These are phyloP conservation scores for Microcera coccophila DNA, from an alignment of 2,329 filamentous ascomycete genomes.

Conservation along the genomic window DNA sequence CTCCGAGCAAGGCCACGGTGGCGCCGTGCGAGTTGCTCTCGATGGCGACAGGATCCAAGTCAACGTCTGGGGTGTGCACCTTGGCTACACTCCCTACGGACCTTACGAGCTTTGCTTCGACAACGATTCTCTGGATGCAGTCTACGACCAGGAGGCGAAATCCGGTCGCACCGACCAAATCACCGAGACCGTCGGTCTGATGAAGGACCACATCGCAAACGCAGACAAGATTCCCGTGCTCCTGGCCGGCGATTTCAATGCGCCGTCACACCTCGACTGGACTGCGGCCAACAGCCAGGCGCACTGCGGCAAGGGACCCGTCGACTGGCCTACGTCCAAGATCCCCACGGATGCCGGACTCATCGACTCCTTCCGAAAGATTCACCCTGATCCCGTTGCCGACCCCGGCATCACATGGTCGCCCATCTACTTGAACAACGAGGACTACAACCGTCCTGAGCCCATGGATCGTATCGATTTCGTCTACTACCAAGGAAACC, in stretches of 20 bases:
- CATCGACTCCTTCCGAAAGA: slow-evolving; percentile 38
- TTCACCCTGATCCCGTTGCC: slow-evolving; percentile 32
- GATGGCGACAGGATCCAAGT: slow-evolving; percentile 30
- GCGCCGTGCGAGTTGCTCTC: slow-evolving; percentile 33
- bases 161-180: slow-evolving; percentile 40
- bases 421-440: slow-evolving; percentile 35
- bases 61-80: slow-evolving; percentile 36
- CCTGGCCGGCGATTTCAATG: slow-evolving; percentile 41
- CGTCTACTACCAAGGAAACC: slow-evolving; percentile 36
- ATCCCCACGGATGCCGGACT: slow-evolving; percentile 34
- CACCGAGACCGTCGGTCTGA: slow-evolving; percentile 31
- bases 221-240: slow-evolving; percentile 34
- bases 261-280: slow-evolving; percentile 43
- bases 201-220: slow-evolving; percentile 30
- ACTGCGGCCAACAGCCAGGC: slow-evolving; percentile 29
- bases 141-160: slow-evolving; percentile 32
- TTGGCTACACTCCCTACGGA: slow-evolving; percentile 39
- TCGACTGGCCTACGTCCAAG: slow-evolving; percentile 39
- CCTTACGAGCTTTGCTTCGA: slow-evolving; percentile 43
- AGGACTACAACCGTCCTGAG: slow-evolving; percentile 33
- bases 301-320: slow-evolving; percentile 34
- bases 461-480: slow-evolving; percentile 43
- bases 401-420: slow-evolving; percentile 40
- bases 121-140: slow-evolving; percentile 29
- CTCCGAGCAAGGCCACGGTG: slow-evolving; percentile 15